phyloP scores from a whole-genome alignment of 1,139 yeast genomes.

The Yamadazyma sp. region DNA sequence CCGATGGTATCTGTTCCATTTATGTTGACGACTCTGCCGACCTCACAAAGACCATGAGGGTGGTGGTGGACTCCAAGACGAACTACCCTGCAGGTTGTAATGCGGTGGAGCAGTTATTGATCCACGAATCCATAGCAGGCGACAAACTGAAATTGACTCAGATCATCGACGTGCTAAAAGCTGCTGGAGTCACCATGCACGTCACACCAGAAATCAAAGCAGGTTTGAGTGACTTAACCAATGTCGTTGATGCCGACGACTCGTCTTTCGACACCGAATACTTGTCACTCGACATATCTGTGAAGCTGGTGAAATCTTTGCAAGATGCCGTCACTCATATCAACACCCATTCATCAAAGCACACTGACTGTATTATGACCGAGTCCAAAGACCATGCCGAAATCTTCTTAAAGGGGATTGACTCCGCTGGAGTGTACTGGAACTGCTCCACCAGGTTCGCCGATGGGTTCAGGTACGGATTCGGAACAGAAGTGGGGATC shows the following conservation, averaged over 20 bases:
- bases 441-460: constrained; percentile 96
- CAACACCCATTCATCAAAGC: constrained; percentile 90
- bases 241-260: constrained; percentile 39
- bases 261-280: constrained; percentile 81
- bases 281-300: constrained; percentile 78
- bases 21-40: constrained; percentile 80
- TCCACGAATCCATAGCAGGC: constrained; percentile 54
- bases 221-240: constrained; percentile 18
- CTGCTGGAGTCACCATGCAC: constrained; percentile 73
- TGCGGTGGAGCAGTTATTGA: constrained; percentile 84
- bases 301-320: constrained; percentile 57
- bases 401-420: constrained; percentile 77
- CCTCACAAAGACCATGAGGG: constrained; percentile 67
- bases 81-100: constrained; percentile 99
- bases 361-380: constrained; percentile 91
- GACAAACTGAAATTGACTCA: constrained; percentile 36
- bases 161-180: constrained; percentile 50
- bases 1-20: constrained; percentile 94
- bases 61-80: constrained; percentile 84
- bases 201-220: constrained; percentile 53
- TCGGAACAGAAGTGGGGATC: constrained; percentile 98
- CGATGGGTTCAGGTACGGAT: constrained; percentile 97
- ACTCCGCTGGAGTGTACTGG: constrained; percentile 98
- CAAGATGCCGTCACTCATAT: constrained; percentile 79
- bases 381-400: constrained; percentile 70